Base-by-base conservation (phyloP, 805 yeast genomes). In the Pichia paraexigua region DNA sequence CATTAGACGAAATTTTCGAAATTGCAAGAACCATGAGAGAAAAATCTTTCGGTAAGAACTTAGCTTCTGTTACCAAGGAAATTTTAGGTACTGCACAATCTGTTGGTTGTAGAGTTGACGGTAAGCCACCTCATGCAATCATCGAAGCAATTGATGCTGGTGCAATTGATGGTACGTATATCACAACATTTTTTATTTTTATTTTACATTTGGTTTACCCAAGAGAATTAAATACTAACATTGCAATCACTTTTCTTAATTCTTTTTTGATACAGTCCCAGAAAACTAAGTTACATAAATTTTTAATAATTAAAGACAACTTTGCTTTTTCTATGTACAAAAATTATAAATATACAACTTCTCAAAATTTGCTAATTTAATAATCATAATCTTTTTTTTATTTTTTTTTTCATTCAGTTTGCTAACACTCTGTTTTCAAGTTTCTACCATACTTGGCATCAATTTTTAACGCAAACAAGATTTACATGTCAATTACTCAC, bases 61-160 rank as follows among this genome's bases (percentile, higher is more conserved):
- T 94, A 74, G 89, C 95, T 63, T 94, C 97, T 58, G 96, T 94
- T 66, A 80, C 96, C 70, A 94, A 94, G 85, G 99, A 94, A 83
- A 87, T 94, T 72, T 86, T 94, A 74, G 99, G 99, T 77, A 94
- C 99, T 76, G 97, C 98, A 69, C 98, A 92, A 82, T 91, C 97
- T 62, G 95, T 94, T 71, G 99, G 99, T 71, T 91, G 97, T 81
- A 91, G 97, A 80, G 97, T 94, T 73, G 92, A 90, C 78, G 95
- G 91, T 80, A 92, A 94, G 85, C 92, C 92, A 85, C 97, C 99
- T 67, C 98, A 94, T 75, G 97, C 87, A 77, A 85, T 92, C 80
- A 92, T 94, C 71, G 99, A 91, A 67, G 97, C 92, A 75, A 94
- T 94, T 76, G 83, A 92, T 81, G 92, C 85, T 76, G 99, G 99